These are phyloP conservation scores for Graphiopsis chlorocephala DNA, from an alignment of 2,329 filamentous ascomycete genomes.

Conservation along the genomic window DNA sequence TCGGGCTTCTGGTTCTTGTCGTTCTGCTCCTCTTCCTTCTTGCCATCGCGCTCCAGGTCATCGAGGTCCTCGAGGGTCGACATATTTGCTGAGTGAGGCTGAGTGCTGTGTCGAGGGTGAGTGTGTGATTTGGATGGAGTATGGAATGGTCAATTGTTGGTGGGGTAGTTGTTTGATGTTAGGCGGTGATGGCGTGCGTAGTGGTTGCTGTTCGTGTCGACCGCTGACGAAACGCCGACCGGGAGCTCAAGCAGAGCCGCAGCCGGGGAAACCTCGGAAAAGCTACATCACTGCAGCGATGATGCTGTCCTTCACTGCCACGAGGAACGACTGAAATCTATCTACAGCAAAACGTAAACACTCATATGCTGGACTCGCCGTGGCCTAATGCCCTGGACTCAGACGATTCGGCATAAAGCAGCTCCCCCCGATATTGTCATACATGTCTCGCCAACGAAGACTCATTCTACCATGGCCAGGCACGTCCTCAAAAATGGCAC, in stretches of 20 bases:
- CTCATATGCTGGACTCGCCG: no score
- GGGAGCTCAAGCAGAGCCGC: not conserved
- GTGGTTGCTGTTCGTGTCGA: constrained; percentile 9
- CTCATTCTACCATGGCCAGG: no score
- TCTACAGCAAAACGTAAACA: no score
- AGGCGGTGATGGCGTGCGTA: constrained; percentile 11
- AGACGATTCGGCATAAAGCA: no score
- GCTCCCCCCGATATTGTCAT: no score
- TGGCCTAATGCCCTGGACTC: no score
- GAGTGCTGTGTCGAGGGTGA: not conserved
- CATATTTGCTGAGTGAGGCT: constrained; percentile 53
- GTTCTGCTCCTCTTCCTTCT: constrained; percentile 61
- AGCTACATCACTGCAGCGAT: no score
- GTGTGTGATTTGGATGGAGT: not conserved
- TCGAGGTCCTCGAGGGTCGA: constrained; percentile 90
- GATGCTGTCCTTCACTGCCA: not conserved
- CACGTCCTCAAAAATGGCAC: no score
- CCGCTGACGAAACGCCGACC: constrained; percentile 11
- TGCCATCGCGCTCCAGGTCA: constrained; percentile 76
- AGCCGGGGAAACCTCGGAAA: not conserved
- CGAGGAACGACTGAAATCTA: no score
- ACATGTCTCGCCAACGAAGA: no score
- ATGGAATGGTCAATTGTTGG: not conserved
- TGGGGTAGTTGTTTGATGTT: not conserved
- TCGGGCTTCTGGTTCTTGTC: constrained; percentile 56